These are phyloP conservation scores for Carex kokanica DNA, from an alignment of 176 grass and related monocot genomes.

Conservation along the genomic window DNA sequence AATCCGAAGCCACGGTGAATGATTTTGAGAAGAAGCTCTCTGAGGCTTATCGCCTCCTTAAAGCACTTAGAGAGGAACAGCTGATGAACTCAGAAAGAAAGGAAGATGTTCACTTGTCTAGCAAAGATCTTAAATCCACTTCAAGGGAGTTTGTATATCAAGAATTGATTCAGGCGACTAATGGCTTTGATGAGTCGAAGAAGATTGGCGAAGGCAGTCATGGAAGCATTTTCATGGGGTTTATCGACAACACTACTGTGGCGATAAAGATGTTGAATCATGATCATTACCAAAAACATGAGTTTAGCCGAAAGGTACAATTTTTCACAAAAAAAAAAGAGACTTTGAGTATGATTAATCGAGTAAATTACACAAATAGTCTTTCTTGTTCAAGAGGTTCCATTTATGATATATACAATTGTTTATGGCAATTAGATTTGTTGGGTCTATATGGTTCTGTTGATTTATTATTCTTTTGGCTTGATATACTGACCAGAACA, in stretches of 20 bases:
- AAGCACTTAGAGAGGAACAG: slow-evolving; percentile 29
- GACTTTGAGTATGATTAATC: not conserved
- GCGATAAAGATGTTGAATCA: slow-evolving; percentile 42
- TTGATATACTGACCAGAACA: not conserved
- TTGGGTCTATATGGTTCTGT: not conserved
- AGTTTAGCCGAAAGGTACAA: slow-evolving; percentile 36
- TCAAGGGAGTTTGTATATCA: slow-evolving; percentile 26
- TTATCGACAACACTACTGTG: slow-evolving; percentile 30
- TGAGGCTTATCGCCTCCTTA: slow-evolving; percentile 44
- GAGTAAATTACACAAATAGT: not conserved
- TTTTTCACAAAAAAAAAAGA: not conserved
- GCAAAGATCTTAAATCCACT: not conserved
- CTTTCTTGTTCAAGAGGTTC: not conserved
- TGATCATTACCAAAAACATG: slow-evolving; percentile 29
- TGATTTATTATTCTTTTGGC: not conserved
- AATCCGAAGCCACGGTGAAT: slow-evolving; percentile 29
- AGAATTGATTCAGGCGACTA: slow-evolving; percentile 49
- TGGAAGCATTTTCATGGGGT: slow-evolving; percentile 42
- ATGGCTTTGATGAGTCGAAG: slow-evolving; percentile 36
- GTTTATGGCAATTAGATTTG: not conserved
- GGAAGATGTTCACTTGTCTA: slow-evolving; percentile 12
- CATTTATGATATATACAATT: not conserved
- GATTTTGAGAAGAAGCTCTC: slow-evolving; percentile 38
- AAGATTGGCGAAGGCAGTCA: slow-evolving; percentile 34
- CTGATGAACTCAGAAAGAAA: not conserved